Conservation (phyloP, 2,329 filamentous ascomycete genomes). For the Trichophyton simii region DNA sequence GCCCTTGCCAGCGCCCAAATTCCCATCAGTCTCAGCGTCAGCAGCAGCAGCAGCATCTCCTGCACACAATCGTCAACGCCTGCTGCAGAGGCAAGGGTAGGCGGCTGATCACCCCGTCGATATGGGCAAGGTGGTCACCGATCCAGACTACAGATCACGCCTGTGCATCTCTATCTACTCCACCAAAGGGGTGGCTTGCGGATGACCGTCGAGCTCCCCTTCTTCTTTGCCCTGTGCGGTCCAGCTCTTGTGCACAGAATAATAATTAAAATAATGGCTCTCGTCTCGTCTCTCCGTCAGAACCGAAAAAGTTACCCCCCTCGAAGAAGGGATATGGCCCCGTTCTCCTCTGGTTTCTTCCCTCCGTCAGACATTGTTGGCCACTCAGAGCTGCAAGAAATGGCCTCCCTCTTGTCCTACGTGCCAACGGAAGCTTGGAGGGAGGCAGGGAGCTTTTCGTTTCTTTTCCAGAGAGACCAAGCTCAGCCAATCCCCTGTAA, state of each 20-base stretch:
- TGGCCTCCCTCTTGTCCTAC: neutral
- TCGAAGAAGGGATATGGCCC: too few relatives aligned
- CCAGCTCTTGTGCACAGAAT: neutral
- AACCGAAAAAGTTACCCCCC: too few relatives aligned
- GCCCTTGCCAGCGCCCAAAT: neutral
- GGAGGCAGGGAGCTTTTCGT: neutral
- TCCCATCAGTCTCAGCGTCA: neutral
- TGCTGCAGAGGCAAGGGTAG: constrained; percentile 3
- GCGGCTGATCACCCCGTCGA: neutral
- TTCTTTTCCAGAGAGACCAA: neutral
- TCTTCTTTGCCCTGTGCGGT: neutral
- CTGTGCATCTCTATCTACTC: neutral
- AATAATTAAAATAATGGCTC: neutral
- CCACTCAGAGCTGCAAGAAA: neutral
- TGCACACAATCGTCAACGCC: neutral
- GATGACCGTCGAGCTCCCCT: neutral
- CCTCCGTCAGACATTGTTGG: neutral
- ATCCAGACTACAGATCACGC: neutral
- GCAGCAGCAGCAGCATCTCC: neutral
- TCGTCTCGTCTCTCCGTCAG: neutral
- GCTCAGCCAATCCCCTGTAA: neutral
- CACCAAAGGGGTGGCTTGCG: neutral
- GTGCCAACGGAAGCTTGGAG: neutral
- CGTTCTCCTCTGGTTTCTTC: neutral
- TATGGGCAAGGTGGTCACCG: neutral